Evolutionary conservation across 148 eudicot genomes (phyloP), one percentile per base, ranked within the genome.

Genomic region (Amaranthus cruentus): DNA sequence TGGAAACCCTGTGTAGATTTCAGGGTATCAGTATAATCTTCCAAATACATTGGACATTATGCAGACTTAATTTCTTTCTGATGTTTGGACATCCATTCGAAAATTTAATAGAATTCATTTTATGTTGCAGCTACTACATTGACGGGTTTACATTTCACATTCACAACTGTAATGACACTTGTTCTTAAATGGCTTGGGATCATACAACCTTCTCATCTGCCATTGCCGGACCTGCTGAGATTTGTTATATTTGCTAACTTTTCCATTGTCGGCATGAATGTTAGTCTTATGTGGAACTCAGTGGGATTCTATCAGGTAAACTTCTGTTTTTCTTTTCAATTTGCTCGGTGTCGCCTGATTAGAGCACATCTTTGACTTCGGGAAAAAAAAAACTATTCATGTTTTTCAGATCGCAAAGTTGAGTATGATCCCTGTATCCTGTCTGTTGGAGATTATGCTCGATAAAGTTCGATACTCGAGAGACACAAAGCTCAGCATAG

Each of bases 241-340:
- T 89, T 85, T 77, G 89, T 87, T 69, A 49, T 89, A 28, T 89
- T 87, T 71, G 89, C 94, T 8, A 89, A 87, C 76, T 89, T 89
- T 76, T 89, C 91, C 21, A 87, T 89, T 68, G 94, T 89, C 74
- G 94, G 94, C 51, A 87, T 87, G 94, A 89, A 89, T 6, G 91
- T 89, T 56, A 89, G 94, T 74, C 78, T 89, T 73, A 87, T 89
- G 94, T 89, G 94, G 94, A 89, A 89, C 70, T 89, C 94, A 6
- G 90, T 28, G 38, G 38, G 38, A 28, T 28, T 28, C 38, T 28
- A 28, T 28, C 38, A 28, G 38, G 38, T 28, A 87, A 28, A 28
- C 38, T 28, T 28, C 38, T 28, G 38, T 28, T 28, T 28, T 54
- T 91, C 91, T 70, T 89, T 89, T 70, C 86, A 87, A 78, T 89